Conservation (phyloP, 2,329 filamentous ascomycete genomes). For the Cordyceps javanica region DNA sequence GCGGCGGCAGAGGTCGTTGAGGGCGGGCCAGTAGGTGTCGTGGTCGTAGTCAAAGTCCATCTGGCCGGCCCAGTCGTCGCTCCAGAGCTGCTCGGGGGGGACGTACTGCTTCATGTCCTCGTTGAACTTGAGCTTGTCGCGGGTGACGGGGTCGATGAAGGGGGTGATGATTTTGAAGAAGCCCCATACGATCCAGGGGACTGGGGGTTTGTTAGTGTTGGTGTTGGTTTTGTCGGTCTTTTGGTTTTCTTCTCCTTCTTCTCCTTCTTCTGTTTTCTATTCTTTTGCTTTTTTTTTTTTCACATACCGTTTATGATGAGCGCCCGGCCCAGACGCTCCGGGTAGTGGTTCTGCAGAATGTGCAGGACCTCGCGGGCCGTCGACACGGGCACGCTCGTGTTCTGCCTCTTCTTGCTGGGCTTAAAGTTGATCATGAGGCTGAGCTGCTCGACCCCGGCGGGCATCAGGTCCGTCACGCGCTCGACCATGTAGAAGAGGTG, state of each 20-base stretch:
- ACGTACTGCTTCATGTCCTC: constrained; percentile 81
- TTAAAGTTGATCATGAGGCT: constrained; percentile 91
- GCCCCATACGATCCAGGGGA: constrained; percentile 83
- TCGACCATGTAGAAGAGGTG: constrained; percentile 97
- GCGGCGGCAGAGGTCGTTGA: constrained; percentile 64
- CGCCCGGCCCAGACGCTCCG: constrained; percentile 81
- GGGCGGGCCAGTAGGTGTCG: constrained; percentile 77
- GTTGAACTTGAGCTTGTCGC: constrained; percentile 96
- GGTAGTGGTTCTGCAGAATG: constrained; percentile 94
- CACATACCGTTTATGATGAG: constrained; percentile 78
- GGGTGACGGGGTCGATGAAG: constrained; percentile 92
- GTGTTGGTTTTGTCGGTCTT: no score
- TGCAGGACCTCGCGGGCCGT: constrained; percentile 78
- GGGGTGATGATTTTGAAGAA: constrained; percentile 97
- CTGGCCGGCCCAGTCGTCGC: constrained; percentile 64
- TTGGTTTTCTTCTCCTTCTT: no score
- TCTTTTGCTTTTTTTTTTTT: no score
- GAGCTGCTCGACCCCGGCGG: constrained; percentile 77
- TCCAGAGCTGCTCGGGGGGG: constrained; percentile 75
- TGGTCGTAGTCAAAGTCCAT: constrained; percentile 93
- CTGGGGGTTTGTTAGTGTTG: constrained; percentile 35
- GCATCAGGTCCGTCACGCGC: constrained; percentile 79
- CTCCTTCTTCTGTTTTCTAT: no score
- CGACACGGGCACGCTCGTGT: constrained; percentile 64
- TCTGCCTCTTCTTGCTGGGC: constrained; percentile 65